phyloP scores from a whole-genome alignment of 345 rosid genomes.

The Acer yangbiense region DNA sequence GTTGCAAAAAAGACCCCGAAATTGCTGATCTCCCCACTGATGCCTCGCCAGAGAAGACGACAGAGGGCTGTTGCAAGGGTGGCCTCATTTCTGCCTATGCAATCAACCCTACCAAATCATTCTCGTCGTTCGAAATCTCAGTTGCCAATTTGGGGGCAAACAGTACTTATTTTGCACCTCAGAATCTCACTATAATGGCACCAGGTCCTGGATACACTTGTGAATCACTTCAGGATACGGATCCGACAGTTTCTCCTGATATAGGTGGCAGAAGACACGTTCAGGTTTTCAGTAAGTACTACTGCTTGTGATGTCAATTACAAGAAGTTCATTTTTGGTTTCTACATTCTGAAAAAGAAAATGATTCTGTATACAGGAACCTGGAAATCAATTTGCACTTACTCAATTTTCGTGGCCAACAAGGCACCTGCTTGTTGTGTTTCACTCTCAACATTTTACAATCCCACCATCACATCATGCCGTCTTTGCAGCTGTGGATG shows the following conservation, averaged over 20 bases:
- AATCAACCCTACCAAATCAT: conserved; percentile 48
- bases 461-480: conserved; percentile 50
- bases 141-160: conserved; percentile 40
- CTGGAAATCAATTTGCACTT: conserved; percentile 66
- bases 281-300: conserved; percentile 52
- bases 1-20: conserved; percentile 43
- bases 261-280: conserved; percentile 53
- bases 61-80: conserved; percentile 46
- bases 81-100: conserved; percentile 55
- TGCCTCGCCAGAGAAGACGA: conserved; percentile 23
- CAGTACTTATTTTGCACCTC: conserved; percentile 35
- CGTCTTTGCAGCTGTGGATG: conserved; percentile 67
- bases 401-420: conserved; percentile 53
- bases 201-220: conserved; percentile 67
- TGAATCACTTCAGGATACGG: conserved; percentile 35
- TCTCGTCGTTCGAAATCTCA: conserved; percentile 49
- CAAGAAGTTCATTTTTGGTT: too few relatives aligned
- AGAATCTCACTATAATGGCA: conserved; percentile 45
- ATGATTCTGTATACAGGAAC: conserved; percentile 42
- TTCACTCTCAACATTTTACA: conserved; percentile 65
- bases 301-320: background rate
- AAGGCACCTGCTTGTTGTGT: conserved; percentile 50
- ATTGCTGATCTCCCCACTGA: conserved; percentile 47
- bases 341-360: too few relatives aligned
- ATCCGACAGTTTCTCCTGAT: conserved; percentile 42